Percentiles rank a stretch among this genome's conserved stretches.
Conservation (phyloP, 2,329 filamentous ascomycete species). For the Penicillium decumbens region DNA sequence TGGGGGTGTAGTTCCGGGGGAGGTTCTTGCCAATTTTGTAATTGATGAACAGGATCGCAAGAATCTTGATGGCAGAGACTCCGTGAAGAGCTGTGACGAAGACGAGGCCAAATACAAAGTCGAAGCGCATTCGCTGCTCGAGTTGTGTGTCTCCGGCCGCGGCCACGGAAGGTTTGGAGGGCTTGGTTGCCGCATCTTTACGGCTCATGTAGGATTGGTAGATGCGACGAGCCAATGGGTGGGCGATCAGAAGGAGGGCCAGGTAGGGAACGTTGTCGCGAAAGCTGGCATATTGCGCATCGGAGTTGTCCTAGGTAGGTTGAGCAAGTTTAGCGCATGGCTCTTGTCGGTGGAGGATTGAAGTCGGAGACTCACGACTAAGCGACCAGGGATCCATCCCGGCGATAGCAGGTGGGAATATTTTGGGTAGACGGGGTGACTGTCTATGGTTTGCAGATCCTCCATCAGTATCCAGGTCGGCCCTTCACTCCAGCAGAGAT, state of each 20-base stretch:
- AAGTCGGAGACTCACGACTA: slow-evolving; percentile 60
- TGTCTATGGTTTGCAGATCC: slow-evolving; percentile 50
- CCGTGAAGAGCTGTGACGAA: slow-evolving; percentile 80
- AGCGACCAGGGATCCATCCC: slow-evolving; percentile 89
- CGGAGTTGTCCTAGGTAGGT: slow-evolving; percentile 68
- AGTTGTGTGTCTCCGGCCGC: slow-evolving; percentile 53
- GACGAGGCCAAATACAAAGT: slow-evolving; percentile 72
- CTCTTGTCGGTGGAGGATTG: not conserved
- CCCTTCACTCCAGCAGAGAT: not conserved
- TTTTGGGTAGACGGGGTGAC: slow-evolving; percentile 73
- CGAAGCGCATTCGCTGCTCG: slow-evolving; percentile 71
- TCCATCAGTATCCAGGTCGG: slow-evolving; percentile 13
- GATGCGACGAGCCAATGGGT: slow-evolving; percentile 69
- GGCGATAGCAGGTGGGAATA: slow-evolving; percentile 66
- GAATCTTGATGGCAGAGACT: slow-evolving; percentile 75
- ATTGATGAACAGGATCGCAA: slow-evolving; percentile 75
- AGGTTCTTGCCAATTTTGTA: slow-evolving; percentile 70
- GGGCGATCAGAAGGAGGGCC: slow-evolving; percentile 65
- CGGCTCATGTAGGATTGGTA: slow-evolving; percentile 59
- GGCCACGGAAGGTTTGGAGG: slow-evolving; percentile 20
- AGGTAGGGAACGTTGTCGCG: slow-evolving; percentile 82
- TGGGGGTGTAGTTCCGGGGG: slow-evolving; percentile 66
- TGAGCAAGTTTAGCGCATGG: slow-evolving; percentile 2
- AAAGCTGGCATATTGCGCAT: slow-evolving; percentile 81
- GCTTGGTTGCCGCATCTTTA: slow-evolving; percentile 28